Evolutionary conservation across 768 basidiomycete species (phyloP), one percentile per base, ranked within the genome.

Genomic region (Tylopilus balloui): DNA sequence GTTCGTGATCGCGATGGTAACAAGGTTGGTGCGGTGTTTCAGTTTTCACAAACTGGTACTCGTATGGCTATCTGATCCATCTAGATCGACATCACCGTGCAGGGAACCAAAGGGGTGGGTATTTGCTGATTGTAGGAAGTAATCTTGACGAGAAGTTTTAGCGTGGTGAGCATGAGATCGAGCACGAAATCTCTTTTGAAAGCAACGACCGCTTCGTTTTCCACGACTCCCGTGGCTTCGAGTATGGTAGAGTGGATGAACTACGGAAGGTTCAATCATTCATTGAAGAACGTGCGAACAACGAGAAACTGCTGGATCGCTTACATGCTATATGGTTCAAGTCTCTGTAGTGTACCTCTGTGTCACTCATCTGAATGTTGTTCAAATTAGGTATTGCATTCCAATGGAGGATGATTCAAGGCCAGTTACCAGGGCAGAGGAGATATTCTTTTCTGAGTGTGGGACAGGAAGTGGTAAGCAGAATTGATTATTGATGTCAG

Each of bases 191-290:
- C 49, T 60, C 6, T 0, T 73, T 69, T 52, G 36, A 28, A 21
- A 69, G 59, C 54, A 69, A 68, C 25, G 55, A 55, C 4, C 40
- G 54, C 4, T 73, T 71, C 48, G 61, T 73, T 17, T 73, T 74
- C 47, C 73, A 74, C 34, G 72, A 75, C 47, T 75, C 73, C 19
- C 48, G 61, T 36, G 73, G 72, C 4, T 71, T 75, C 45, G 71
- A 74, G 55, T 48, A 68, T 19, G 73, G 73, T 4, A 55, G 52
- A 3, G 54, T 19, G 1, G 48, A 54, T 4, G 51, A 37, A 28
- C n/a, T n/a, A n/a, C n/a, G n/a, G n/a, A n/a, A n/a, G n/a, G n/a
- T n/a, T n/a, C n/a, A n/a, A n/a, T n/a, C 43, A 3, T 74, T 75
- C 51, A 62, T 75, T 9, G 21, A 48, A 20, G 20, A 61, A 20